Evolutionary conservation across 2,329 filamentous ascomycete genomes (phyloP).

Genomic region (Tolypocladium pustulatum): DNA sequence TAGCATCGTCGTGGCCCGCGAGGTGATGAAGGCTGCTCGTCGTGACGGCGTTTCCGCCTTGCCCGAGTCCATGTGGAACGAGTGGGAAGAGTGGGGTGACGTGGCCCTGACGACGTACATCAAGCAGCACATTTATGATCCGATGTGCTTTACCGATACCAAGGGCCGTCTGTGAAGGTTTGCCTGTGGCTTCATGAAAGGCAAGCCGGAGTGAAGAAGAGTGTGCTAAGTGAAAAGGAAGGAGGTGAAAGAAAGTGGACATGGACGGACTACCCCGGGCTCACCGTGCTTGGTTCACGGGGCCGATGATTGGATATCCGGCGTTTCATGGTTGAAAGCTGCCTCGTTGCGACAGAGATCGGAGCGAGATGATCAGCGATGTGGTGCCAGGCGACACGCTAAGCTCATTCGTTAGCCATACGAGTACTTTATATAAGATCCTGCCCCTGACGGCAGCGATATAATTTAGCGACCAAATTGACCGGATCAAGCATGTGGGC

Average conservation of each 20-base stretch:
- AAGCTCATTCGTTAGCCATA: constrained; percentile 1
- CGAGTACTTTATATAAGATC: background rate
- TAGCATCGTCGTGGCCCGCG: constrained; percentile 72
- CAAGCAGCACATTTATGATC: constrained; percentile 50
- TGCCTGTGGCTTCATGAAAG: background rate
- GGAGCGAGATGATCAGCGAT: background rate
- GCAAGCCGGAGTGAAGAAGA: background rate
- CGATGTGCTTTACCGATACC: constrained; percentile 30
- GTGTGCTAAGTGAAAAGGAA: background rate
- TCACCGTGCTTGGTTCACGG: background rate
- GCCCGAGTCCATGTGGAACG: constrained; percentile 57
- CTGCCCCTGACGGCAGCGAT: background rate
- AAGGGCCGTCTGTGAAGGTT: constrained; percentile 19
- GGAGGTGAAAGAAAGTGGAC: background rate
- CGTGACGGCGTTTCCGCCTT: constrained; percentile 65
- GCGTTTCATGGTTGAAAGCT: constrained; percentile 1
- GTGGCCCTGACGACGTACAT: constrained; percentile 50
- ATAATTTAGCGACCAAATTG: background rate
- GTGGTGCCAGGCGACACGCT: background rate
- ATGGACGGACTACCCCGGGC: background rate
- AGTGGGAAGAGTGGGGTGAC: constrained; percentile 64
- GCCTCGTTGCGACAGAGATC: background rate
- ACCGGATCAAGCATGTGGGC: background rate
- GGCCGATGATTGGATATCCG: background rate
- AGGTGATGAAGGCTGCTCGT: constrained; percentile 88